Conservation (phyloP, 345 rosid genomes). For the Syzygium aromaticum region DNA sequence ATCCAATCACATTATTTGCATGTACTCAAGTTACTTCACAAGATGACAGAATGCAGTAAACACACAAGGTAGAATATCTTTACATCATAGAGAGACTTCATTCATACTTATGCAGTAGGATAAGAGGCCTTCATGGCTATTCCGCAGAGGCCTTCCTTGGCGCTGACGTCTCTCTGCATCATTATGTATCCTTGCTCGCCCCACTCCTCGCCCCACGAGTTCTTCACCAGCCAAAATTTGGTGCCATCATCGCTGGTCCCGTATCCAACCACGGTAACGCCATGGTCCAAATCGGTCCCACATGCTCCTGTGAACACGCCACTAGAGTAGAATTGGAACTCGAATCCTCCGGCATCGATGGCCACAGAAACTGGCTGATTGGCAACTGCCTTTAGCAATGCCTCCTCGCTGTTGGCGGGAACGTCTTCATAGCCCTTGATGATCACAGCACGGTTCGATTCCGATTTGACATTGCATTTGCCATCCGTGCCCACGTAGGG, state of each 20-base stretch:
- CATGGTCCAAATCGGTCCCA: constrained; percentile 25
- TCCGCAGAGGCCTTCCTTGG: constrained; percentile 22
- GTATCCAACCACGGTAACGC: constrained; percentile 23
- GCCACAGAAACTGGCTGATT: constrained; percentile 18
- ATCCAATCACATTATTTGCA: neutral
- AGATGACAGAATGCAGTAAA: neutral
- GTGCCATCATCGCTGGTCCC: constrained; percentile 5
- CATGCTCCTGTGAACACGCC: constrained; percentile 22
- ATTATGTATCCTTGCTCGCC: constrained; percentile 35
- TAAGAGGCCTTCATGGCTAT: constrained; percentile 33
- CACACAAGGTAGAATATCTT: neutral
- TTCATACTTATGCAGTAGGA: constrained; percentile 7
- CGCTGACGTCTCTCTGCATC: constrained; percentile 11
- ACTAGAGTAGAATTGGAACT: neutral
- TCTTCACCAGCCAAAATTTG: constrained; percentile 36
- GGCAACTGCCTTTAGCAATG: constrained; percentile 19
- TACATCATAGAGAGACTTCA: neutral
- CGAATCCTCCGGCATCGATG: neutral
- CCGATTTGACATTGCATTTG: constrained; percentile 13
- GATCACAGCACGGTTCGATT: neutral
- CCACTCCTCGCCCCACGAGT: constrained; percentile 32
- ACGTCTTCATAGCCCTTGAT: neutral
- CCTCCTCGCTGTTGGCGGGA: constrained; percentile 9
- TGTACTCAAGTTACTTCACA: neutral
- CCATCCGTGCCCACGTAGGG: constrained; percentile 15